Evolutionary conservation across 2,329 filamentous ascomycete genomes (phyloP), one percentile per base, ranked within the genome.

Genomic region (Graphilbum ipis-grandicollis): DNA sequence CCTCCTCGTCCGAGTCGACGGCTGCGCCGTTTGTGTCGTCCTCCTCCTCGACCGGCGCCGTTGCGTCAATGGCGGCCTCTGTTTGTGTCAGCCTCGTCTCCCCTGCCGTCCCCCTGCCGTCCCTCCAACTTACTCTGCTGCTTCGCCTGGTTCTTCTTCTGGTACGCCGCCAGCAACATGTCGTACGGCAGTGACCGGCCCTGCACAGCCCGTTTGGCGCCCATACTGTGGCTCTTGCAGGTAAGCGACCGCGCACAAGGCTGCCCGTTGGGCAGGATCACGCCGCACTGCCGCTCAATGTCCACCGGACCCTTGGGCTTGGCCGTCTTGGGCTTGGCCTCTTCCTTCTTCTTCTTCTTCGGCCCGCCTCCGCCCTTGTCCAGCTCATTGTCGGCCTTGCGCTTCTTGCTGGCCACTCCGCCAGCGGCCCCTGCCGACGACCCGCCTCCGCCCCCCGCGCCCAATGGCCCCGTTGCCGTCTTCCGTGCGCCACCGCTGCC

Each of bases 71-170:
- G 28, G 86, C 85, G 26, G 86, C 86, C 61, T 94, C 83, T 90
- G 53, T 12, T 33, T 5, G 12, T 15, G 7, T n/a, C 17, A 15
- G n/a, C n/a, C n/a, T n/a, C n/a, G n/a, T n/a, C n/a, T n/a, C n/a
- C n/a, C n/a, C n/a, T n/a, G n/a, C n/a, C n/a, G n/a, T n/a, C n/a
- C 7, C 9, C 13, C 28, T 30, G 28, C 13, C 14, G 23, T 8
- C 8, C 12, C 19, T 21, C 14, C 15, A 17, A 42, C 30, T 23
- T 17, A 68, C 78, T 59, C 57, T 96, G 90, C 60, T 93, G 83
- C 52, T 93, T 93, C 18, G 90, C 90, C 56, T 96, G 90, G 50
- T 98, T 98, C 66, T 94, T 96, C 68, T 96, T 94, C 56, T 90
- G 82, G 50, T 90, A 90, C 8, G 79, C 78, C 13, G 80, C 76